A percentile compares a stretch with the other conserved stretches of the same genome.
These are phyloP conservation scores for Calocybe gambosa DNA, from an alignment of 1,284 basidiomycete species.

Conservation along the genomic window DNA sequence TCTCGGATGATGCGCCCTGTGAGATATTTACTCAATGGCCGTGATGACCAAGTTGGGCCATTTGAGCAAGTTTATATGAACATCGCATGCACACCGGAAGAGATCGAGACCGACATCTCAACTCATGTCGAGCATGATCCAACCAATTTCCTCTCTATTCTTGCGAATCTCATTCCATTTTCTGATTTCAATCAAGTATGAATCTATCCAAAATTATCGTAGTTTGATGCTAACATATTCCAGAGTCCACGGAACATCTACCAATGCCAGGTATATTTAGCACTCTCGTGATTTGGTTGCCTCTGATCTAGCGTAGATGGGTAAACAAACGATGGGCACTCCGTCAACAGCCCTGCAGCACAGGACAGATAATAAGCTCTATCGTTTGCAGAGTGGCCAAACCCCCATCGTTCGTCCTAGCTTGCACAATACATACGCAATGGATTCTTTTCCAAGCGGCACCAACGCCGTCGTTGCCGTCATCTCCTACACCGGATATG, in stretches of 20 bases:
- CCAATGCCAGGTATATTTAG: conserved; percentile 65
- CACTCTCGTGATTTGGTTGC: conserved; percentile 1
- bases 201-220: neutral
- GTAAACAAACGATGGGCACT: conserved; percentile 99
- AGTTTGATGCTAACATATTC: conserved; percentile 3
- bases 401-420: conserved; percentile 91
- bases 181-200: conserved; percentile 95
- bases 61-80: conserved; percentile 99
- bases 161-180: conserved; percentile 79
- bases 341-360: conserved; percentile 88
- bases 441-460: conserved; percentile 98
- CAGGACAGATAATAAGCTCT: conserved; percentile 98
- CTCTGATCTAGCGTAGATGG: conserved; percentile 64
- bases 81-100: conserved; percentile 87
- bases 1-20: conserved; percentile 99
- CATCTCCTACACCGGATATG: conserved; percentile 99
- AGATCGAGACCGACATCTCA: conserved; percentile 79
- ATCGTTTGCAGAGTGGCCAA: conserved; percentile 93
- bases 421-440: conserved; percentile 93
- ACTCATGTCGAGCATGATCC: conserved; percentile 93
- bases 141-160: conserved; percentile 90
- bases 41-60: conserved; percentile 87
- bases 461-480: conserved; percentile 98
- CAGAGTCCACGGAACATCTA: conserved; percentile 85
- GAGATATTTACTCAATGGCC: conserved; percentile 82